These are phyloP conservation scores for Trametes sp. DNA, from an alignment of 1,284 basidiomycete genomes.

Conservation along the genomic window DNA sequence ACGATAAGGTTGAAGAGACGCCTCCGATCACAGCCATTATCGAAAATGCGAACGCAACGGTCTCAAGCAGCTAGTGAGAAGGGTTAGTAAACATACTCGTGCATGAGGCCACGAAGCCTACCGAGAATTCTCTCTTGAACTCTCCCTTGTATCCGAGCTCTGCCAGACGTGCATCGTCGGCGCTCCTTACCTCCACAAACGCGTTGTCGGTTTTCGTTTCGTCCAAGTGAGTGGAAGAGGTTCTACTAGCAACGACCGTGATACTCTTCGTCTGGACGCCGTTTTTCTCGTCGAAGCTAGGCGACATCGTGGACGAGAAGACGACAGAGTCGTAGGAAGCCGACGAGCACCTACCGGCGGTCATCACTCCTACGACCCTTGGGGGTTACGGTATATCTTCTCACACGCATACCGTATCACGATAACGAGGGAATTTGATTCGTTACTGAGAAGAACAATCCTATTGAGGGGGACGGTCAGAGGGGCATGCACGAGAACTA, in stretches of 20 bases:
- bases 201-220: not conserved
- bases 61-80: constrained; percentile 58
- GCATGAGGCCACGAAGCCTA: constrained; percentile 33
- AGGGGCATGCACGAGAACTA: not conserved
- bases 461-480: not conserved
- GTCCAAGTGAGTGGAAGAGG: not conserved
- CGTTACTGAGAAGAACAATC: not conserved
- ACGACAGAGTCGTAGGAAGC: not conserved
- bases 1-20: constrained; percentile 69
- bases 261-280: not conserved
- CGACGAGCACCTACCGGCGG: not conserved
- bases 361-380: not conserved
- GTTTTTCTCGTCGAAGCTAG: not conserved
- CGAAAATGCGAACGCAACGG: constrained; percentile 72
- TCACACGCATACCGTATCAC: constrained; percentile 9
- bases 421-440: constrained; percentile 9
- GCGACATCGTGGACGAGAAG: not conserved
- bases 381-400: not conserved
- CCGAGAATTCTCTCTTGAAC: constrained; percentile 79
- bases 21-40: constrained; percentile 79
- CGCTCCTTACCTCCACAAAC: not conserved
- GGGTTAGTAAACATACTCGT: not conserved
- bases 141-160: constrained; percentile 77
- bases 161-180: constrained; percentile 64
- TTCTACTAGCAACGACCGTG: not conserved